phyloP scores from a whole-genome alignment of 768 basidiomycete species.

The Terana coerulea region DNA sequence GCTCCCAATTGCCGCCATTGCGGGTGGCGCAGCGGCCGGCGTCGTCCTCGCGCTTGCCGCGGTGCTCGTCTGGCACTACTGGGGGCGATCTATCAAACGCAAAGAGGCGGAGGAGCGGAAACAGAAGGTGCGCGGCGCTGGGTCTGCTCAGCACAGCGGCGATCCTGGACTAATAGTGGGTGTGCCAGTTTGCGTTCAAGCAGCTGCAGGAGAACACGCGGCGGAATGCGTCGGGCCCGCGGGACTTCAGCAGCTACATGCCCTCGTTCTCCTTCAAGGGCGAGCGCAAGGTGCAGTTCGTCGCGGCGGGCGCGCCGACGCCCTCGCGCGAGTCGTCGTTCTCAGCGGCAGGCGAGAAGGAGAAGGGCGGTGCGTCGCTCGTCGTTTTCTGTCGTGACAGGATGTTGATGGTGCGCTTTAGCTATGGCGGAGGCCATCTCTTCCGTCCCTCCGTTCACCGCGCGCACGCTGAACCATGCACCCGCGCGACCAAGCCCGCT shows the following conservation, averaged over 20 bases:
- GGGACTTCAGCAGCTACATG: conserved; percentile 21
- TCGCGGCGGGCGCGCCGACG: conserved; percentile 12
- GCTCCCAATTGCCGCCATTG: conserved; percentile 48
- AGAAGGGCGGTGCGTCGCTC: background rate
- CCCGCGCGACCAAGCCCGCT: conserved; percentile 17
- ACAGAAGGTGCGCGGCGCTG: conserved; percentile 24
- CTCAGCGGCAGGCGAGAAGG: conserved; percentile 6
- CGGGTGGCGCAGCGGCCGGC: conserved; percentile 47
- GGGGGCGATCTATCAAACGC: conserved; percentile 40
- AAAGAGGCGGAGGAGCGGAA: conserved; percentile 28
- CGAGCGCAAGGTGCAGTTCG: conserved; percentile 43
- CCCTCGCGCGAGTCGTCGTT: conserved; percentile 14
- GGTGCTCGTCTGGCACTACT: conserved; percentile 43
- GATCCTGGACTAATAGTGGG: background rate
- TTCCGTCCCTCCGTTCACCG: background rate
- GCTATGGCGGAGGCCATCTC: background rate
- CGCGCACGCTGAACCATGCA: background rate
- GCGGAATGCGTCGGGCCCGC: conserved; percentile 33
- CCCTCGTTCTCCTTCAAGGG: conserved; percentile 23
- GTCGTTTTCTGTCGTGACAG: background rate
- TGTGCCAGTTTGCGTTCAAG: conserved; percentile 22
- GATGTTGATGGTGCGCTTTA: background rate
- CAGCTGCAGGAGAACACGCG: conserved; percentile 38
- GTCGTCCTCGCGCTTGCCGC: conserved; percentile 40
- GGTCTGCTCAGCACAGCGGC: background rate